phyloP scores from a whole-genome alignment of 495 filamentous ascomycete genomes.

The Ascodesmis nigricans region DNA sequence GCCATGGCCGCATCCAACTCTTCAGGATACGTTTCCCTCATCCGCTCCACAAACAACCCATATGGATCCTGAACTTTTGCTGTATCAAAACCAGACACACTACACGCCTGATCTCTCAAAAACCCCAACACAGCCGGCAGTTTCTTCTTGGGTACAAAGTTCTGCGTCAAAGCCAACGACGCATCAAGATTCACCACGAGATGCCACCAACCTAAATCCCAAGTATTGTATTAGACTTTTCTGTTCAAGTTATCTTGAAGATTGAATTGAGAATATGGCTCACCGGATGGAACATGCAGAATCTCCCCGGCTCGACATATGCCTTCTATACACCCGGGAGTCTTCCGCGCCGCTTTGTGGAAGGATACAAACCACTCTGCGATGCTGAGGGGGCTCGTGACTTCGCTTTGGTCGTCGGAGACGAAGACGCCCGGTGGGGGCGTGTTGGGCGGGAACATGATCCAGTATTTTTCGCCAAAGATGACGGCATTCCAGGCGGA shows the following conservation, averaged over 20 bases:
- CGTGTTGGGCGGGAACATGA: slow-evolving; percentile 65
- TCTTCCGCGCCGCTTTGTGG: slow-evolving; percentile 62
- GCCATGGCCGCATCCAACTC: slow-evolving; percentile 40
- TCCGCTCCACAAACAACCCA: slow-evolving; percentile 45
- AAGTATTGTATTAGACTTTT: slow-evolving; percentile 47
- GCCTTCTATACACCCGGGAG: slow-evolving; percentile 64
- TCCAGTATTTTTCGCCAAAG: slow-evolving; percentile 89
- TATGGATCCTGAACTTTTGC: slow-evolving; percentile 53
- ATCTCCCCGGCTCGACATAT: slow-evolving; percentile 76
- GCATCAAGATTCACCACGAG: slow-evolving; percentile 71
- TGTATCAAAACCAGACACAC: slow-evolving; percentile 60
- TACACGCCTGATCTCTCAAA: slow-evolving; percentile 56
- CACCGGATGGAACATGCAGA: slow-evolving; percentile 74
- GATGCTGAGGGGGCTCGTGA: slow-evolving; percentile 84
- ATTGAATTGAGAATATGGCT: slow-evolving; percentile 31
- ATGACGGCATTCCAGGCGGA: slow-evolving; percentile 95
- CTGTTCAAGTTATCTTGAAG: slow-evolving; percentile 64
- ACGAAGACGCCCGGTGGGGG: slow-evolving; percentile 79
- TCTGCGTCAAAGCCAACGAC: slow-evolving; percentile 81
- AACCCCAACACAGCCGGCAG: slow-evolving; percentile 59
- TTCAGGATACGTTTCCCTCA: slow-evolving; percentile 40
- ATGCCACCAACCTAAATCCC: slow-evolving; percentile 98
- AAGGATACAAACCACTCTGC: slow-evolving; percentile 88
- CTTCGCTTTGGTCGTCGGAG: slow-evolving; percentile 77
- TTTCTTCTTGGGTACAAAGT: slow-evolving; percentile 70